These are phyloP conservation scores for Taphrina wiesneri DNA, from an alignment of 1,139 yeast genomes.

Conservation along the genomic window DNA sequence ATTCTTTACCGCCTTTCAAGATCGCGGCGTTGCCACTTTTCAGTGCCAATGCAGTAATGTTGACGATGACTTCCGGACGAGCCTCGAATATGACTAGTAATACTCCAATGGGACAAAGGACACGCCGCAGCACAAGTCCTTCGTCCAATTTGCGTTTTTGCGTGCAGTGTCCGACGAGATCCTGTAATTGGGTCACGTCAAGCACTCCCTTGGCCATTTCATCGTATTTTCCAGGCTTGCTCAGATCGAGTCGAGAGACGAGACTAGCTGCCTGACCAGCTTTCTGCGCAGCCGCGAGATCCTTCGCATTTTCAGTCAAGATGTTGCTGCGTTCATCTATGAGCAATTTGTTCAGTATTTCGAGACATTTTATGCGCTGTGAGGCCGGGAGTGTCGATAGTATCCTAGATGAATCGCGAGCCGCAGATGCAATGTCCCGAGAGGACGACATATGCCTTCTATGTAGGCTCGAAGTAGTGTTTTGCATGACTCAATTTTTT, in stretches of 20 bases:
- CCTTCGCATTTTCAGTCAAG: conserved; percentile 69
- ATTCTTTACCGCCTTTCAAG: conserved; percentile 95
- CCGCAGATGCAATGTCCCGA: conserved; percentile 13
- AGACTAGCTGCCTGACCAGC: conserved; percentile 60
- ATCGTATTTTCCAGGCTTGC: conserved; percentile 81
- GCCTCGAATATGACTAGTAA: conserved; percentile 90
- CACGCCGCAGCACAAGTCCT: conserved; percentile 73
- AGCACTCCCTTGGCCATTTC: conserved; percentile 91
- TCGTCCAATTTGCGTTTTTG: conserved; percentile 84
- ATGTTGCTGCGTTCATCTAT: conserved; percentile 60
- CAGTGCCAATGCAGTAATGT: conserved; percentile 90
- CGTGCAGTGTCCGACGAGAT: conserved; percentile 85
- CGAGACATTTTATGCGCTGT: conserved; percentile 71
- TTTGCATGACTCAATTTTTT: background rate
- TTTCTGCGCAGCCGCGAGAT: conserved; percentile 65
- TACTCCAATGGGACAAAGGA: conserved; percentile 94
- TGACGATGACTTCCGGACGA: conserved; percentile 97
- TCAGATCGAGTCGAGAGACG: conserved; percentile 78
- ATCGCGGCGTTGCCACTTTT: conserved; percentile 88
- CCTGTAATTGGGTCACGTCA: conserved; percentile 84
- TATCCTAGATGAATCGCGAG: conserved; percentile 16
- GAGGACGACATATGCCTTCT: conserved; percentile 11
- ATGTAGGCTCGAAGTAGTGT: background rate
- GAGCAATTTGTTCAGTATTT: conserved; percentile 69
- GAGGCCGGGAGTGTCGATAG: conserved; percentile 51